phyloP scores from a whole-genome alignment of 768 basidiomycete species.

The Suillus ampliporus region DNA sequence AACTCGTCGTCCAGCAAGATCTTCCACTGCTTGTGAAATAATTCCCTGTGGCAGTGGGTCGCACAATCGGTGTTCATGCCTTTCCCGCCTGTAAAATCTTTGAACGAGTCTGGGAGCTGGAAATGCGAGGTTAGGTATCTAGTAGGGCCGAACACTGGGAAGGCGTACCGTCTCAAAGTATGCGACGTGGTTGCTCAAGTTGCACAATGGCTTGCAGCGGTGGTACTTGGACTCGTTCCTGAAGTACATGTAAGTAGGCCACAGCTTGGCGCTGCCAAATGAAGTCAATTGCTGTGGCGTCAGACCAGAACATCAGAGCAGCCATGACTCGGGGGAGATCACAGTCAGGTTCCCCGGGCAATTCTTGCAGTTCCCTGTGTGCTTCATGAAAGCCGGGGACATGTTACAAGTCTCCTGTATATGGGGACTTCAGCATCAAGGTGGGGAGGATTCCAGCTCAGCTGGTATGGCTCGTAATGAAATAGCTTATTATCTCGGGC shows the following conservation, averaged over 20 bases:
- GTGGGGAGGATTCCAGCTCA: constrained; percentile 18
- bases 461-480: constrained; percentile 22
- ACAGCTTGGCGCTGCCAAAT: constrained; percentile 35
- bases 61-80: constrained; percentile 4
- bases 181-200: constrained; percentile 17
- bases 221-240: constrained; percentile 33
- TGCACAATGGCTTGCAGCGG: constrained; percentile 17
- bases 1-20: constrained; percentile 19
- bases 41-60: constrained; percentile 20
- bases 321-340: constrained; percentile 23
- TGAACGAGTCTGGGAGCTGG: constrained; percentile 19
- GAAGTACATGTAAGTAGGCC: constrained; percentile 32
- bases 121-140: no score
- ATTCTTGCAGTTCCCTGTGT: constrained; percentile 23
- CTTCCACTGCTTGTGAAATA: constrained; percentile 16
- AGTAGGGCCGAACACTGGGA: no score
- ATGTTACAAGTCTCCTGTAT: constrained; percentile 24
- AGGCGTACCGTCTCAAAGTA: constrained; percentile 22
- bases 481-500: constrained; percentile 11
- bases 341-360: constrained; percentile 22
- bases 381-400: constrained; percentile 18
- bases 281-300: constrained; percentile 36
- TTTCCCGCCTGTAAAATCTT: constrained; percentile 3
- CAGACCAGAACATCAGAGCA: constrained; percentile 38
- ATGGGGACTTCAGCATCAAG: not conserved